phyloP scores from a whole-genome alignment of 2,329 filamentous ascomycete species.

The Talaromyces atroroseus region DNA sequence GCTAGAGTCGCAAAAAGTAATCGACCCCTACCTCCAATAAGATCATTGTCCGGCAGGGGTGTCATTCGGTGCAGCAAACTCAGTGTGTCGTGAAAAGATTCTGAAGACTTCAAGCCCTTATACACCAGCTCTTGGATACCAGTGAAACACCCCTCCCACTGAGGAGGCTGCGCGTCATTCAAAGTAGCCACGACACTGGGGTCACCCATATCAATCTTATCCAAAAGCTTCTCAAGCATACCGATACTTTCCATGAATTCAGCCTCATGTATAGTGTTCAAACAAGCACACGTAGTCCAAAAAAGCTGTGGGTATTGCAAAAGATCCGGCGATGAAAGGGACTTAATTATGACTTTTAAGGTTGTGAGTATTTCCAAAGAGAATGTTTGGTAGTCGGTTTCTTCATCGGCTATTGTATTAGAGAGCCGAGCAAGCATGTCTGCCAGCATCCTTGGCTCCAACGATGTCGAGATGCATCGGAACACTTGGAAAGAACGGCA shows the following conservation, averaged over 20 bases:
- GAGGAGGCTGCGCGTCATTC: slow-evolving; percentile 70
- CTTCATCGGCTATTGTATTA: slow-evolving; percentile 94
- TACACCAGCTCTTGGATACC: slow-evolving; percentile 81
- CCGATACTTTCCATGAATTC: slow-evolving; percentile 88
- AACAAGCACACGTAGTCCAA: slow-evolving; percentile 94
- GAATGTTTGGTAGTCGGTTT: slow-evolving; percentile 90
- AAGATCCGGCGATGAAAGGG: slow-evolving; percentile 71
- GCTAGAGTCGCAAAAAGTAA: slow-evolving; percentile 82
- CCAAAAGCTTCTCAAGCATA: slow-evolving; percentile 82
- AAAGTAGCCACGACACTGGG: slow-evolving; percentile 64
- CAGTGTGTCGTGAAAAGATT: slow-evolving; percentile 73
- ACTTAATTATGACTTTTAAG: slow-evolving; percentile 81
- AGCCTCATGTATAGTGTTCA: slow-evolving; percentile 93
- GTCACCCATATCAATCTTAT: slow-evolving; percentile 74
- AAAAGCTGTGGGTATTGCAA: slow-evolving; percentile 91
- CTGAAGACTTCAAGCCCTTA: slow-evolving; percentile 83
- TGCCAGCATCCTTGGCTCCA: slow-evolving; percentile 90
- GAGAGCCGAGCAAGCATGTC: slow-evolving; percentile 94
- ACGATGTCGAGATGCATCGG: slow-evolving; percentile 80
- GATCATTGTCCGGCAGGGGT: slow-evolving; percentile 67
- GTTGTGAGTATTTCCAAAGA: slow-evolving; percentile 98
- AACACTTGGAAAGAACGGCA: slow-evolving; percentile 98
- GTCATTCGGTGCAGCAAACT: slow-evolving; percentile 73
- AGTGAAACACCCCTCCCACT: slow-evolving; percentile 85
- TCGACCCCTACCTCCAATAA: slow-evolving; percentile 77